Evolutionary conservation across 768 basidiomycete genomes (phyloP), one percentile per base, ranked within the genome.

Genomic region (Boletellus emodensis): DNA sequence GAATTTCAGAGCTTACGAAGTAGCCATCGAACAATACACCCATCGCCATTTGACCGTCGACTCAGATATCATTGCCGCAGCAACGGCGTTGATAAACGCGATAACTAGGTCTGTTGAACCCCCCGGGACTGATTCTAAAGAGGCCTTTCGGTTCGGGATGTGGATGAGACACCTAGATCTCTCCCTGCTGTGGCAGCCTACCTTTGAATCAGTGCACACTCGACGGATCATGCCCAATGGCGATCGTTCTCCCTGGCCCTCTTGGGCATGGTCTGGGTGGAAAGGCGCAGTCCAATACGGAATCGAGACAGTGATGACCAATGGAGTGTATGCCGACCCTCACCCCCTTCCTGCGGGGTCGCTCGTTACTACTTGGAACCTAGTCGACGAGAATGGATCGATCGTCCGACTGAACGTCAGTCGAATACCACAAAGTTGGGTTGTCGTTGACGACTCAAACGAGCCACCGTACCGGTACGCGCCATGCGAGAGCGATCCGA

Each of bases 241-340:
- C 30, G 9, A 30, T 10, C 30, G 14, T 34, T n/a, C 51, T 1
- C 20, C 12, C 30, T 64, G 53, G 48, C 62, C 60, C 6, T 62
- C 63, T 14, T 63, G 62, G 62, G 60, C 63, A 13, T 63, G 62
- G 57, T 51, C 63, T 5, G 62, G 57, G 2, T 63, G 62, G 63
- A 55, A 40, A 22, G 63, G 63, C 35, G 61, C 57, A 9, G 45
- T 55, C 13, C 24, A 47, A 7, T 58, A 53, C n/a, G 28, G 45
- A 18, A 12, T 35, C 39, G 52, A 49, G 30, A 24, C 37, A 15
- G 42, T 48, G 4, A 26, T 46, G 39, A 14, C 46, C 17, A 14
- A 42, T 12, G 42, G 55, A n/a, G 18, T 22, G 1, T 24, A 44
- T 9, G 18, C 28, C 2, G 40, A 45, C 34, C 20, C 22, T 3